Evolutionary conservation across 2,329 filamentous ascomycete genomes (phyloP).

Genomic region (Beauveria brongniartii): DNA sequence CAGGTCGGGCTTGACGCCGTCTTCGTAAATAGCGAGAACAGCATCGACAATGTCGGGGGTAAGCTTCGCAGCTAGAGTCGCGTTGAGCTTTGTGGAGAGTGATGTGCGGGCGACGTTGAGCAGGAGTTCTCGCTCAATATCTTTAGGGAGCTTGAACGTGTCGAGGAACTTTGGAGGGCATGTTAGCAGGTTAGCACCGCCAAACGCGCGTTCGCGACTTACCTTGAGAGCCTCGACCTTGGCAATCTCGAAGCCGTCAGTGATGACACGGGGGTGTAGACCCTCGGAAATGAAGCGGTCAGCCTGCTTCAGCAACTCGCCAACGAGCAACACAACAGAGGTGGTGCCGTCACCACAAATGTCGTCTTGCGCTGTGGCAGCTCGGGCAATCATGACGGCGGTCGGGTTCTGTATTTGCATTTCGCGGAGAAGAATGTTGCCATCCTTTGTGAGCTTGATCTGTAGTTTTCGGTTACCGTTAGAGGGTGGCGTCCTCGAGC

Average conservation of each 20-base stretch:
- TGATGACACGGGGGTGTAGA: conserved; percentile 93
- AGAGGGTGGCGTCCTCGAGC: conserved; percentile 16
- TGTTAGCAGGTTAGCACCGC: background rate
- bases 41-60: conserved; percentile 95
- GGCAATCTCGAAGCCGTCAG: conserved; percentile 94
- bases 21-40: conserved; percentile 86
- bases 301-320: conserved; percentile 95
- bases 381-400: conserved; percentile 73
- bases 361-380: conserved; percentile 95
- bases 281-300: conserved; percentile 94
- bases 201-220: conserved; percentile 12
- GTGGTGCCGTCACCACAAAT: conserved; percentile 98
- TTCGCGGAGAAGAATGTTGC: conserved; percentile 72
- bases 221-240: conserved; percentile 89
- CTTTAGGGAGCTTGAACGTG: conserved; percentile 77
- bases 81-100: conserved; percentile 89
- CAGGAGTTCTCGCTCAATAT: conserved; percentile 89
- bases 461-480: conserved; percentile 28
- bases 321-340: conserved; percentile 88
- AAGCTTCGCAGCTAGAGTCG: conserved; percentile 77
- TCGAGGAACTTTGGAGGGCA: conserved; percentile 68
- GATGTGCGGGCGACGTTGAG: conserved; percentile 90
- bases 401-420: conserved; percentile 99
- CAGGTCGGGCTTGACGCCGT: conserved; percentile 85
- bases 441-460: conserved; percentile 99